Evolutionary conservation across 1,284 basidiomycete species (phyloP).

Genomic region (Malassezia slooffiae): DNA sequence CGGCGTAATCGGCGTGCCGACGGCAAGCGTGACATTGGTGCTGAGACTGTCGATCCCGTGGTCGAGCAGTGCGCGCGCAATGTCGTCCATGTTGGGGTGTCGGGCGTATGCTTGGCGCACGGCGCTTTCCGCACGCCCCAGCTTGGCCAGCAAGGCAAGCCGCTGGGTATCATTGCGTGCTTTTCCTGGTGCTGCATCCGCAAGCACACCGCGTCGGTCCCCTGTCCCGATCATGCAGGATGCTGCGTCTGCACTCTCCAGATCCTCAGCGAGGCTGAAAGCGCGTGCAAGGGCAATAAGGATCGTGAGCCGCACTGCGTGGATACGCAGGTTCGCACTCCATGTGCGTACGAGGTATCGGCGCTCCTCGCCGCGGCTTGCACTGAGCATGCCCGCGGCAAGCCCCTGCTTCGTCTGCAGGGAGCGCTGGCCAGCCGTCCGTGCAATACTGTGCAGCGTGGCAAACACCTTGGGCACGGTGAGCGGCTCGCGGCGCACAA

Average conservation of each 20-base stretch:
- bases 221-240: conserved; percentile 19
- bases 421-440: conserved; percentile 62
- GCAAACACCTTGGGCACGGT: conserved; percentile 37
- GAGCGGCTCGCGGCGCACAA: conserved; percentile 33
- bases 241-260: too few relatives aligned
- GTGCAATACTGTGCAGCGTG: conserved; percentile 48
- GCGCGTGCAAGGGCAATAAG: conserved; percentile 72
- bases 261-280: conserved; percentile 54
- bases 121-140: conserved; percentile 47
- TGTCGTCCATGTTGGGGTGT: conserved; percentile 76
- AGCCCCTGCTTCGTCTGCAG: conserved; percentile 65
- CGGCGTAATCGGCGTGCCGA: conserved; percentile 54
- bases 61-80: conserved; percentile 55
- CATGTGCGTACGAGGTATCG: conserved; percentile 73
- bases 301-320: conserved; percentile 73
- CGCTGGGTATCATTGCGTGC: conserved; percentile 30
- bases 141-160: conserved; percentile 27
- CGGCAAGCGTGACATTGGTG: conserved; percentile 57
- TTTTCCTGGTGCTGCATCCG: conserved; percentile 19
- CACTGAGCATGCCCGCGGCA: conserved; percentile 69
- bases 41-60: conserved; percentile 36
- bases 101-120: conserved; percentile 57
- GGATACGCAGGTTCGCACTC: conserved; percentile 64
- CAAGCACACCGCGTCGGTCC: conserved; percentile 30
- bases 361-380: conserved; percentile 73